A percentile compares a stretch with the other conserved stretches of the same genome.
phyloP scores from a whole-genome alignment of 176 grass and related monocot species.

The Secale cereale region DNA sequence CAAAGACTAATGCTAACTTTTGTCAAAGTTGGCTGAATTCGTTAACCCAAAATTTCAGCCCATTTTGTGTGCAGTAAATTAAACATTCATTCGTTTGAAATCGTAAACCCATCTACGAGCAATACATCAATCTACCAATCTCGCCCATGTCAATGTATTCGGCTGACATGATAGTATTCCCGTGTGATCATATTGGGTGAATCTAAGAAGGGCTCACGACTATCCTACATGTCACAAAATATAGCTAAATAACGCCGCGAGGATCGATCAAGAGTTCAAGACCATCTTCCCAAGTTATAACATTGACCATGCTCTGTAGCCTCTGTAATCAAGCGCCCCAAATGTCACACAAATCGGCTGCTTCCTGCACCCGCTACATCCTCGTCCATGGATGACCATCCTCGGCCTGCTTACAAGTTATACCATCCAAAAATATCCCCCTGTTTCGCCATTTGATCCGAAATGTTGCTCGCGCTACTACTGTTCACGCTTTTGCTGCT shows the following conservation, averaged over 20 bases:
- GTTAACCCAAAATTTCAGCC: no score
- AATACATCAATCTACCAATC: not conserved
- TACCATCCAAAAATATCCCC: not conserved
- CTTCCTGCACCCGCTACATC: not conserved
- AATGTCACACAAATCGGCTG: constrained; percentile 18
- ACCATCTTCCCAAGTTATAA: not conserved
- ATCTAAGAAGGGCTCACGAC: no score
- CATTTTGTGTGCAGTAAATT: no score
- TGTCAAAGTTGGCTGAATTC: no score
- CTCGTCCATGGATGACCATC: not conserved
- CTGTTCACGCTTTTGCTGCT: not conserved
- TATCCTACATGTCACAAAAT: not conserved
- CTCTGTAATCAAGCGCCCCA: not conserved
- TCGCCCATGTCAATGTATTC: accelerated
- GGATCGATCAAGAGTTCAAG: not conserved
- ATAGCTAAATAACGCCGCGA: not conserved
- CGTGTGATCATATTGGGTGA: not conserved
- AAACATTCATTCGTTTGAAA: no score
- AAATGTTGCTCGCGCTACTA: not conserved
- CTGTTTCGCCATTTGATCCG: not conserved
- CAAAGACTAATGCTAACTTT: no score
- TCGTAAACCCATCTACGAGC: accelerated
- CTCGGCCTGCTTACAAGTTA: not conserved
- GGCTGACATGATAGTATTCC: not conserved
- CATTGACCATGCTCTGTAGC: not conserved